phyloP scores from a whole-genome alignment of 2,329 filamentous ascomycete genomes.

The Phoma sp. region DNA sequence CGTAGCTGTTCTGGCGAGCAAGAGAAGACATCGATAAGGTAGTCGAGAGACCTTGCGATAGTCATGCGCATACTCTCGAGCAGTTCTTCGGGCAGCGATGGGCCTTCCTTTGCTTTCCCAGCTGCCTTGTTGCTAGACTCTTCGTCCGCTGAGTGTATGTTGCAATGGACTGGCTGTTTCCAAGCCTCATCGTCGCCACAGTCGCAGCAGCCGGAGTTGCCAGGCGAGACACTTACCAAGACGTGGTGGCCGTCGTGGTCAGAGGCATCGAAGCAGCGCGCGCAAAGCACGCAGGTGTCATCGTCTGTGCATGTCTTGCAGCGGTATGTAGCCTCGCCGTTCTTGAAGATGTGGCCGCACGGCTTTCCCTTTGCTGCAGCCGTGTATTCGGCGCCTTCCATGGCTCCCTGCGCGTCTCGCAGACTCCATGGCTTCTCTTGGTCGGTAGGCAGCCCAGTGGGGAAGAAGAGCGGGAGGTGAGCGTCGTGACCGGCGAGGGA shows the following conservation, averaged over 20 bases:
- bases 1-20: constrained; percentile 96
- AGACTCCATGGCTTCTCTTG: constrained; percentile 73
- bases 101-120: constrained; percentile 64
- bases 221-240: constrained; percentile 82
- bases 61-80: constrained; percentile 82
- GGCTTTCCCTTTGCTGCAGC: constrained; percentile 89
- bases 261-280: constrained; percentile 91
- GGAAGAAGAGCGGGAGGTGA: constrained; percentile 82
- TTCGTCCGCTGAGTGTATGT: constrained; percentile 77
- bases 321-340: constrained; percentile 89
- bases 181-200: constrained; percentile 96
- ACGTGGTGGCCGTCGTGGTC: constrained; percentile 95
- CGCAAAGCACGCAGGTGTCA: constrained; percentile 94
- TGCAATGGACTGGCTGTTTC: constrained; percentile 85
- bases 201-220: constrained; percentile 96
- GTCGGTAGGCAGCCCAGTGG: constrained; percentile 67
- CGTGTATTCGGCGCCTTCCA: constrained; percentile 93
- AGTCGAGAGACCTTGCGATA: constrained; percentile 84
- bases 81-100: constrained; percentile 73
- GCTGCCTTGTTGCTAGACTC: constrained; percentile 47
- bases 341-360: constrained; percentile 96
- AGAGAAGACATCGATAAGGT: constrained; percentile 96
- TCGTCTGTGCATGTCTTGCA: constrained; percentile 95
- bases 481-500: constrained; percentile 80
- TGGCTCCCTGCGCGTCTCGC: constrained; percentile 85